A percentile compares a stretch with the other conserved stretches of the same genome.
phyloP scores from a whole-genome alignment of 2,329 filamentous ascomycete genomes.

The Trichoderma arundinaceum region DNA sequence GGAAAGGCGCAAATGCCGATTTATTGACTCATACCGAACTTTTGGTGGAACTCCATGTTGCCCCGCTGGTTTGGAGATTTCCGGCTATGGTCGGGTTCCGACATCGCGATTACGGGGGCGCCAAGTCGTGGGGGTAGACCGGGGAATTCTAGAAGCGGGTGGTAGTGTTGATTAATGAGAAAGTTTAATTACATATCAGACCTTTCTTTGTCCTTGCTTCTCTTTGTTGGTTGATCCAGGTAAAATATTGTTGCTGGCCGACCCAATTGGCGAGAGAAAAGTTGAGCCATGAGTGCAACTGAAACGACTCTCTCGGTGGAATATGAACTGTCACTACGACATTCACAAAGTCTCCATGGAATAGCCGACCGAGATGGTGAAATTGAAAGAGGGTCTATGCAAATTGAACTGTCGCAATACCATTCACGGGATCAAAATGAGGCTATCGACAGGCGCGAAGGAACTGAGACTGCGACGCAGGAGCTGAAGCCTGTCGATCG shows the following conservation, averaged over 20 bases:
- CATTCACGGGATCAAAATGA: neutral
- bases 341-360: neutral
- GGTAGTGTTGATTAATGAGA: too few relatives aligned
- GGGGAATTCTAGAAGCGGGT: neutral
- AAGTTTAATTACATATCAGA: too few relatives aligned
- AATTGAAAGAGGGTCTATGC: neutral
- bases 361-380: neutral
- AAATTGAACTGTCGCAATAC: neutral
- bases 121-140: constrained; percentile 4
- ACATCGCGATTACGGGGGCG: constrained; percentile 10
- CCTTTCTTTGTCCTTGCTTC: too few relatives aligned
- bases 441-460: neutral
- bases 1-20: constrained; percentile 10
- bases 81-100: constrained; percentile 19
- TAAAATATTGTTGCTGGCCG: neutral
- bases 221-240: too few relatives aligned
- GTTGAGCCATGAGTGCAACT: constrained; percentile 13
- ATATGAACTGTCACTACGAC: constrained; percentile 1
- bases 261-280: neutral
- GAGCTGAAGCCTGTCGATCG: constrained; percentile 37
- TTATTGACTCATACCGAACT: constrained; percentile 17
- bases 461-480: neutral
- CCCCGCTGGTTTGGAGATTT: constrained; percentile 1
- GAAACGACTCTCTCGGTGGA: neutral
- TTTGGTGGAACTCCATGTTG: neutral